phyloP scores from a whole-genome alignment of 768 basidiomycete genomes.

The Lactifluus hygrophoroides region DNA sequence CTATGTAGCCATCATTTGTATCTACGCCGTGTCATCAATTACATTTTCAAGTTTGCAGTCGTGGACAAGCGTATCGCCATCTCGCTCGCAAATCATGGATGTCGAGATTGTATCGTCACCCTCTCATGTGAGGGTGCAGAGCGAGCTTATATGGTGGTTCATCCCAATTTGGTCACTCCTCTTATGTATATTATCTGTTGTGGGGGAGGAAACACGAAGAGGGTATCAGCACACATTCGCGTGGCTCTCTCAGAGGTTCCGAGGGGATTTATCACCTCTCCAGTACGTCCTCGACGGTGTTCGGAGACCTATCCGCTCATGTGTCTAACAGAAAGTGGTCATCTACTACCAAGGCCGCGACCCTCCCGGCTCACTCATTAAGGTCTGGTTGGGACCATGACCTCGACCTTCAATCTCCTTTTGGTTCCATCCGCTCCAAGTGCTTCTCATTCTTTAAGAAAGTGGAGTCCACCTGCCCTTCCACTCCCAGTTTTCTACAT shows the following conservation, averaged over 20 bases:
- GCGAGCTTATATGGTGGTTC: slow-evolving; percentile 20
- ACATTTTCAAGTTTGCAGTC: slow-evolving; percentile 11
- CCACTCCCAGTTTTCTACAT: slow-evolving; percentile 3
- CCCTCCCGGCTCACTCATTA: slow-evolving; percentile 13
- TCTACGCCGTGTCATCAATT: slow-evolving; percentile 4
- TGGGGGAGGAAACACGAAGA: slow-evolving; percentile 14
- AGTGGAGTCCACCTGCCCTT: slow-evolving; percentile 1
- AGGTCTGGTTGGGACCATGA: slow-evolving; percentile 19
- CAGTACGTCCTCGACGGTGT: slow-evolving; percentile 12
- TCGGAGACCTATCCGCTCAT: background rate
- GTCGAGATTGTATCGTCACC: slow-evolving; percentile 4
- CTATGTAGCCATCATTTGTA: slow-evolving; percentile 10
- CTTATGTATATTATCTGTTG: slow-evolving; percentile 8
- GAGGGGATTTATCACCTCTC: slow-evolving; percentile 1
- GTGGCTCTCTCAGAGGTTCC: slow-evolving; percentile 2
- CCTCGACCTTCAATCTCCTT: slow-evolving; percentile 10
- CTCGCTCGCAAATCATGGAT: slow-evolving; percentile 7
- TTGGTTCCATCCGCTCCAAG: slow-evolving; percentile 3
- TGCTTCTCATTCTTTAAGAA: slow-evolving; percentile 5
- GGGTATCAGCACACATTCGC: slow-evolving; percentile 4
- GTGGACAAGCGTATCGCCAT: slow-evolving; percentile 13
- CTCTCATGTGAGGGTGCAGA: background rate
- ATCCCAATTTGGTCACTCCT: slow-evolving; percentile 18
- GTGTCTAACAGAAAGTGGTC: background rate
- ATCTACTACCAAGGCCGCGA: background rate